These are phyloP conservation scores for Peterozyma xylosa DNA, from an alignment of 805 yeast genomes.

Conservation along the genomic window DNA sequence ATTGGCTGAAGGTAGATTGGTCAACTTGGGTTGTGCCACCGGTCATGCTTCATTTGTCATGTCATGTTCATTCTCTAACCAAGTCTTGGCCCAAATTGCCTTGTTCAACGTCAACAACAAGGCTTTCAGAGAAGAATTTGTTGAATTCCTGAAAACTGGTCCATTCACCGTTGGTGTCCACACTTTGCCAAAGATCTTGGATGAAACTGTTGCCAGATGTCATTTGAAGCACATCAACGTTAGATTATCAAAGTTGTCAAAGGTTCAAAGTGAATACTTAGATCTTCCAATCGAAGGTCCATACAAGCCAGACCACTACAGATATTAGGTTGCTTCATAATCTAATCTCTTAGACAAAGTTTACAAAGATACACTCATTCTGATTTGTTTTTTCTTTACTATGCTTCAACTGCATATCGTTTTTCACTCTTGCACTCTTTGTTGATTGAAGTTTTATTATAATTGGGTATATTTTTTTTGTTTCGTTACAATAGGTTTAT, in stretches of 20 bases:
- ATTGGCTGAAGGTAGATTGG: constrained; percentile 98
- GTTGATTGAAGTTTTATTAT: too few species aligned
- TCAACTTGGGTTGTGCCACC: constrained; percentile 99
- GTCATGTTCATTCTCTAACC: constrained; percentile 99
- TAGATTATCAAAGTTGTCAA: constrained; percentile 67
- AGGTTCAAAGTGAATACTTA: constrained; percentile 88
- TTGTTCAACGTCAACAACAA: constrained; percentile 83
- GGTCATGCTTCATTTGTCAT: constrained; percentile 98
- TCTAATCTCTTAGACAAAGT: neutral
- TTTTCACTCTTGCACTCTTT: too few species aligned
- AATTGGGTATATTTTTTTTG: neutral
- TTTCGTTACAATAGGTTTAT: neutral
- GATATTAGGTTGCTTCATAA: constrained; percentile 54
- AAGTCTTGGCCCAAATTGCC: constrained; percentile 98
- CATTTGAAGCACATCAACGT: constrained; percentile 95
- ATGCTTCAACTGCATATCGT: constrained; percentile 12
- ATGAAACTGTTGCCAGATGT: constrained; percentile 96
- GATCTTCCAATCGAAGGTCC: constrained; percentile 93
- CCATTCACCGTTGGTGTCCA: constrained; percentile 90
- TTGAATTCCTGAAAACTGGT: constrained; percentile 90
- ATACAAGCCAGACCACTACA: constrained; percentile 95
- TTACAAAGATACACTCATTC: neutral
- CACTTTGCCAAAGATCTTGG: constrained; percentile 94
- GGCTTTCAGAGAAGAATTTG: constrained; percentile 69
- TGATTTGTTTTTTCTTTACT: constrained; percentile 2